A percentile compares a stretch with the other conserved stretches of the same genome.
phyloP scores from a whole-genome alignment of 176 grass and related monocot genomes.

The Hyparrhenia diplandra region DNA sequence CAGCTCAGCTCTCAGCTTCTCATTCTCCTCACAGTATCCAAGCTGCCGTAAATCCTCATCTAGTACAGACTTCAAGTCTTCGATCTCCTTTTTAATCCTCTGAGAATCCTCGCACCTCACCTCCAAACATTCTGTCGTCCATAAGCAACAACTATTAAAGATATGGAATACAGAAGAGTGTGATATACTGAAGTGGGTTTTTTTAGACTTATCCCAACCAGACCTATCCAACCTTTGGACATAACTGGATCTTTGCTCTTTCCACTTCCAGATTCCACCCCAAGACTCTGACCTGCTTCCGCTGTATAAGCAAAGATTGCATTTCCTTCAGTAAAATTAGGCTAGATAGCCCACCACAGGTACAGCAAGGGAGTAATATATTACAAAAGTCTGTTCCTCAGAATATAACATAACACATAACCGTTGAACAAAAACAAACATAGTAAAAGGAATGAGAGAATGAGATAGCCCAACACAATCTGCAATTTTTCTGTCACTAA shows the following conservation, averaged over 20 bases:
- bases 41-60: not conserved
- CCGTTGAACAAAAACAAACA: not conserved
- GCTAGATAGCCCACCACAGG: not conserved
- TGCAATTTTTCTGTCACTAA: not conserved
- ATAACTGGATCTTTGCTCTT: not conserved
- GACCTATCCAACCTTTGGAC: not conserved
- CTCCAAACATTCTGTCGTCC: not conserved
- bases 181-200: not conserved
- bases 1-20: not conserved
- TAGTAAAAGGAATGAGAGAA: not conserved
- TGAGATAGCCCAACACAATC: not conserved
- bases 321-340: not conserved
- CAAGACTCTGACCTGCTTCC: not conserved
- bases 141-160: not conserved
- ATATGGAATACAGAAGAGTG: too few relatives aligned
- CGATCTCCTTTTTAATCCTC: not conserved
- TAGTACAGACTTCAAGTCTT: constrained; percentile 4
- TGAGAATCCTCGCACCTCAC: not conserved
- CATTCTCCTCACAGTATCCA: constrained; percentile 12
- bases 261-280: not conserved
- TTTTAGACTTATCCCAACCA: not conserved
- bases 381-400: not conserved
- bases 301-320: not conserved
- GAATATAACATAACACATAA: not conserved
- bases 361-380: not conserved